Percentiles rank a stretch among this genome's conserved stretches.
Conservation (phyloP, 345 rosid genomes). For the Gossypium herbaceum region DNA sequence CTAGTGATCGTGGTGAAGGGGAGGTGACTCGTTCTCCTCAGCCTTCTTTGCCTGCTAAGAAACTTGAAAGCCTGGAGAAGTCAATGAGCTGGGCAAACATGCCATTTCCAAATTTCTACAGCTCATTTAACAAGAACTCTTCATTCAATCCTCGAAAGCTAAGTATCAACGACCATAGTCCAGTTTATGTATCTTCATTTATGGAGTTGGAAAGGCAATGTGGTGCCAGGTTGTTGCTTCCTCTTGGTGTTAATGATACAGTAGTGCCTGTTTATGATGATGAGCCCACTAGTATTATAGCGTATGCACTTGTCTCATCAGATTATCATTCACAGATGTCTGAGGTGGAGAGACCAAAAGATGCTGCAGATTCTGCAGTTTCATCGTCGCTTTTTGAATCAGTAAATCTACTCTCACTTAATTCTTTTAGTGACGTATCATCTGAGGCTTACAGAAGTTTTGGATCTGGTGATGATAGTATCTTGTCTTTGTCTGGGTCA, state of each 20-base stretch:
- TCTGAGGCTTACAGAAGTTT: conserved; percentile 42
- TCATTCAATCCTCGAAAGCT: conserved; percentile 50
- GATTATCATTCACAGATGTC: conserved; percentile 62
- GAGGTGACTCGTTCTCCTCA: conserved; percentile 22
- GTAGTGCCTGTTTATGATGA: conserved; percentile 87
- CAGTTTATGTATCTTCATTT: conserved; percentile 52
- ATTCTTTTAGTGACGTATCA: conserved; percentile 44
- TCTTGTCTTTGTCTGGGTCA: conserved; percentile 30
- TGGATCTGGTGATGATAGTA: conserved; percentile 56
- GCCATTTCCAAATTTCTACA: conserved; percentile 45
- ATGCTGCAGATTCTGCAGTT: conserved; percentile 34
- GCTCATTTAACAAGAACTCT: conserved; percentile 36
- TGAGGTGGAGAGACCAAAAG: conserved; percentile 56
- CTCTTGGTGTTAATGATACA: conserved; percentile 58
- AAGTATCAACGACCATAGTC: conserved; percentile 49
- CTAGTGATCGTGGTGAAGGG: conserved; percentile 28
- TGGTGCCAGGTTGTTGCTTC: conserved; percentile 76
- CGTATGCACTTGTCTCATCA: conserved; percentile 71
- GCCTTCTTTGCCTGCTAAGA: conserved; percentile 22
- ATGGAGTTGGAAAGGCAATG: conserved; percentile 65
- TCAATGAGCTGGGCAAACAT: conserved; percentile 20
- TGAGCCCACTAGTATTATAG: conserved; percentile 87
- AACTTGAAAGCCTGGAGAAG: conserved; percentile 25
- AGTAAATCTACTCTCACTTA: conserved; percentile 44
- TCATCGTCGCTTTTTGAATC: conserved; percentile 57